Conservation (phyloP, 2,329 filamentous ascomycete species). For the Nemania sp. region DNA sequence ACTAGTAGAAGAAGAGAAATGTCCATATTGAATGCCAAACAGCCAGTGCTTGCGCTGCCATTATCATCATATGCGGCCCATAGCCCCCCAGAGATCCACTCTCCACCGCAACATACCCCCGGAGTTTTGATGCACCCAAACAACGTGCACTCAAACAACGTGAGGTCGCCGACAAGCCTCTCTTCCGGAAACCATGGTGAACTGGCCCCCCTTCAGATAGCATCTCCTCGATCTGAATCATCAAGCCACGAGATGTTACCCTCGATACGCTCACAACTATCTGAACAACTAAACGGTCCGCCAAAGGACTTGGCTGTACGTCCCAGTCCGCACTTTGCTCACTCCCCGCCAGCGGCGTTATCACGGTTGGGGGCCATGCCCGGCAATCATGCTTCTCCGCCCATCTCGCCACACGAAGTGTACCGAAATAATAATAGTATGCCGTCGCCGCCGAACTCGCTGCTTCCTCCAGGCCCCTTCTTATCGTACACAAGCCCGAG, state of each 20-base stretch:
- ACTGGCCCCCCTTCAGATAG: constrained; percentile 42
- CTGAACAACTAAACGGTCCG: constrained; percentile 42
- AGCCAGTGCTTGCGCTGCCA: constrained; percentile 37
- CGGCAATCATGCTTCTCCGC: constrained; percentile 49
- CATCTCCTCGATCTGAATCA: constrained; percentile 45
- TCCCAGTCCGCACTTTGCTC: constrained; percentile 34
- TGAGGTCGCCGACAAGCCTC: constrained; percentile 42
- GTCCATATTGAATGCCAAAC: constrained; percentile 28
- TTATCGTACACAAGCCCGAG: constrained; percentile 39
- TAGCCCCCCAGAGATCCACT: constrained; percentile 33
- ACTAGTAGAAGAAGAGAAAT: constrained; percentile 25
- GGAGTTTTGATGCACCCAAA: constrained; percentile 25
- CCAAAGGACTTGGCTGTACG: constrained; percentile 39
- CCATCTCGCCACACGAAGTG: constrained; percentile 53
- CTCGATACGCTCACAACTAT: constrained; percentile 41
- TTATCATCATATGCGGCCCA: constrained; percentile 37
- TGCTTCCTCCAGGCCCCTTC: constrained; percentile 46
- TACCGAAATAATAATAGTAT: constrained; percentile 50
- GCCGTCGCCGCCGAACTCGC: constrained; percentile 50
- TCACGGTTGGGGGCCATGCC: constrained; percentile 40
- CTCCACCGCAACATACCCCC: constrained; percentile 33
- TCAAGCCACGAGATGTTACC: constrained; percentile 44
- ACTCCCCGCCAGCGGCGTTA: constrained; percentile 41
- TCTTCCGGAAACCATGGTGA: constrained; percentile 36
- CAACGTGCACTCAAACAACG: constrained; percentile 39